phyloP scores from a whole-genome alignment of 345 rosid genomes.

The Sapria himalayana region DNA sequence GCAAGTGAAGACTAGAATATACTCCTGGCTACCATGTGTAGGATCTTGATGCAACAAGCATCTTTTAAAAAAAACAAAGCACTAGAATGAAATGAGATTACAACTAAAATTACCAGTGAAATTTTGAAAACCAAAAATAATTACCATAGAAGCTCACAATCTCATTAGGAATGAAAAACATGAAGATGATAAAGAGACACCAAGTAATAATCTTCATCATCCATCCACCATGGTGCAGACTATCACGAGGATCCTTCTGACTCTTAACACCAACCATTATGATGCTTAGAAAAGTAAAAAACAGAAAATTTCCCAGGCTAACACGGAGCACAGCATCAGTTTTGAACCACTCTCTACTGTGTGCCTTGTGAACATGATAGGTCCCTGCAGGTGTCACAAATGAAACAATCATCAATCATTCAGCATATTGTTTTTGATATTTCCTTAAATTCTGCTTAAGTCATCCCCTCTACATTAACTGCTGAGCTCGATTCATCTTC shows the following conservation, averaged over 20 bases:
- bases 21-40: too few species aligned
- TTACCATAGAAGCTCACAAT: constrained; percentile 73
- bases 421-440: too few species aligned
- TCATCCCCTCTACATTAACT: too few species aligned
- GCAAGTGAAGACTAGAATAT: too few species aligned
- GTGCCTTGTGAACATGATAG: constrained; percentile 72
- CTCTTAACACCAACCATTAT: constrained; percentile 84
- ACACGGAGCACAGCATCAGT: constrained; percentile 94
- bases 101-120: background rate
- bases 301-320: constrained; percentile 86
- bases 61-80: background rate
- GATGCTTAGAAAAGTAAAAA: constrained; percentile 56
- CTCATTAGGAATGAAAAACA: constrained; percentile 94
- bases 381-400: constrained; percentile 41
- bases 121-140: constrained; percentile 1
- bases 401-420: too few species aligned
- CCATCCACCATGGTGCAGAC: constrained; percentile 98
- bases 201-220: constrained; percentile 83
- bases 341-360: constrained; percentile 90
- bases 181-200: constrained; percentile 72
- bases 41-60: too few species aligned
- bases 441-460: too few species aligned
- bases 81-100: background rate
- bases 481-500: too few species aligned
- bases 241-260: constrained; percentile 93